Evolutionary conservation across 179 eudicot genomes (phyloP).

Genomic region (Monotropa hypopitys): DNA sequence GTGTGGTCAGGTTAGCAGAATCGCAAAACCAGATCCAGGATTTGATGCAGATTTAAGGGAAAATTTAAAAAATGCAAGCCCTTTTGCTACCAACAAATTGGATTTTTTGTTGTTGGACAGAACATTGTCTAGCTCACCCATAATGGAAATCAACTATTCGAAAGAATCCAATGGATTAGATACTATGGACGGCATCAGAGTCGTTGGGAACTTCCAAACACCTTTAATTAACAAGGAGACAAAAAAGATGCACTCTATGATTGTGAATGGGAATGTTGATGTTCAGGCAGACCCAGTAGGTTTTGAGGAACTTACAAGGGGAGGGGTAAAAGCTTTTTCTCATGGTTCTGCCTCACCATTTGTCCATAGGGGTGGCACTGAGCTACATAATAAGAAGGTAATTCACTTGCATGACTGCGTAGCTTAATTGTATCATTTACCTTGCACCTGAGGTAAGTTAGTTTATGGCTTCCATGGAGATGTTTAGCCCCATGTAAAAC

Average conservation of each 20-base stretch:
- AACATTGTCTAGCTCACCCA: constrained; percentile 15
- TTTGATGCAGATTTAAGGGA: constrained; percentile 12
- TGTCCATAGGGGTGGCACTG: constrained; percentile 7
- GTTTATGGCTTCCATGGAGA: background rate
- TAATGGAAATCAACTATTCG: constrained; percentile 9
- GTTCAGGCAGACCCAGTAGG: constrained; percentile 12
- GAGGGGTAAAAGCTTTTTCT: constrained; percentile 9
- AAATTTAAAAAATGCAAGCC: constrained; percentile 14
- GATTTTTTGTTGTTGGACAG: constrained; percentile 14
- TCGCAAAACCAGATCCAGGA: background rate
- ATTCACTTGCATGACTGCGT: background rate
- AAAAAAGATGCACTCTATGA: constrained; percentile 2
- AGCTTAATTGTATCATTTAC: background rate
- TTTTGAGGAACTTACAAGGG: constrained; percentile 5
- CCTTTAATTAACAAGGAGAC: constrained; percentile 12
- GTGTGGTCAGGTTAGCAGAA: constrained; percentile 9
- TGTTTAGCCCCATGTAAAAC: background rate
- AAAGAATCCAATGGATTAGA: constrained; percentile 11
- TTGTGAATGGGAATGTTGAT: constrained; percentile 12
- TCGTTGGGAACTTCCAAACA: constrained; percentile 12
- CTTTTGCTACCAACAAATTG: constrained; percentile 13
- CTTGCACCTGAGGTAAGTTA: background rate
- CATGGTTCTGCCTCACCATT: constrained; percentile 15
- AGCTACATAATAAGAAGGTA: constrained; percentile 18
- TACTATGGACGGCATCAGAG: constrained; percentile 12